A percentile compares a stretch with the other conserved stretches of the same genome.
Evolutionary conservation across 352 stramenopile genomes (phyloP).

Genomic region (Peronospora farinosa): DNA sequence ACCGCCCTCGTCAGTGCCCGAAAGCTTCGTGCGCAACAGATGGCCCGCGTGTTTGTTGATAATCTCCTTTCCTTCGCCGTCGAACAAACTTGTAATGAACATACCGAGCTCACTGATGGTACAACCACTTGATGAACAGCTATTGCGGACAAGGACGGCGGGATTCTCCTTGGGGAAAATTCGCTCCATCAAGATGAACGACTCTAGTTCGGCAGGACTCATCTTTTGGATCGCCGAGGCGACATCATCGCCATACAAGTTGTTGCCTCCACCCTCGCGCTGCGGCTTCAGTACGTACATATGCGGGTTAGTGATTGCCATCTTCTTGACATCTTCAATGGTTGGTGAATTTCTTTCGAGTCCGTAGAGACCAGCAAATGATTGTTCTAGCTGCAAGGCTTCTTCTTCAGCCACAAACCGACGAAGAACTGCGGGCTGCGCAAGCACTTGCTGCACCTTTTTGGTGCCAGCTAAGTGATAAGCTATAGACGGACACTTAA

Average conservation of each 20-base stretch:
- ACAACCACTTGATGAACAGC: conserved; percentile 55
- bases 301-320: conserved; percentile 51
- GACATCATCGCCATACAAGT: conserved; percentile 93
- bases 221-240: conserved; percentile 75
- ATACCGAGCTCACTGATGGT: conserved; percentile 94
- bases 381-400: conserved; percentile 68
- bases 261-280: conserved; percentile 97
- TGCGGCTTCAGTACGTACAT: conserved; percentile 97
- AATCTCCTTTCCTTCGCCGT: conserved; percentile 66
- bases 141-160: conserved; percentile 78
- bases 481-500: conserved; percentile 94
- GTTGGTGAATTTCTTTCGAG: conserved; percentile 81
- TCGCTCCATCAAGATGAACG: conserved; percentile 95
- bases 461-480: conserved; percentile 97
- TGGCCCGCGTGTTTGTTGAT: conserved; percentile 93
- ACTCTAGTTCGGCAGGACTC: conserved; percentile 66
- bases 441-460: conserved; percentile 97
- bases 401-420: conserved; percentile 83
- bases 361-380: conserved; percentile 93
- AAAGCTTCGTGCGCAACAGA: conserved; percentile 93
- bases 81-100: conserved; percentile 87
- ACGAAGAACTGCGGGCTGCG: conserved; percentile 75
- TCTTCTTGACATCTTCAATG: conserved; percentile 65
- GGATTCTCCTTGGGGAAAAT: conserved; percentile 89
- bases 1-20: conserved; percentile 94